Evolutionary conservation across 2,329 filamentous ascomycete species (phyloP).

Genomic region (Pestalotiopsis sp.): DNA sequence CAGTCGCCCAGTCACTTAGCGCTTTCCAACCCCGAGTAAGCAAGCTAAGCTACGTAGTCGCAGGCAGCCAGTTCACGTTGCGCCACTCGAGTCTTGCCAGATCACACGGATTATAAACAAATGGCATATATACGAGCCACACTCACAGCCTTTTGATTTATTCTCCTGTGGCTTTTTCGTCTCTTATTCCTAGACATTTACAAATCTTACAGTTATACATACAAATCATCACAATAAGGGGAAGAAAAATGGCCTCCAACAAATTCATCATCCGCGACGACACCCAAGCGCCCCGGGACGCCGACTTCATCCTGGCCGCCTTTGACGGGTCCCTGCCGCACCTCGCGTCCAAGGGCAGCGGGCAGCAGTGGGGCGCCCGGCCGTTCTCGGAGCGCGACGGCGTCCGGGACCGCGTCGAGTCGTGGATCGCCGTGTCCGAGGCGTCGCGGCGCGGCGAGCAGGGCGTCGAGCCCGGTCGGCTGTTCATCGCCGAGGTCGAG

Average conservation of each 20-base stretch:
- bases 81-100: too few relatives aligned
- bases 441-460: constrained; percentile 9
- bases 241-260: background rate
- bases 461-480: constrained; percentile 14
- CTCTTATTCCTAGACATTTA: background rate
- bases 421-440: background rate
- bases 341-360: constrained; percentile 21
- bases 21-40: too few relatives aligned
- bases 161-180: background rate
- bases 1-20: too few relatives aligned
- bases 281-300: constrained; percentile 8
- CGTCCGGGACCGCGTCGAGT: background rate
- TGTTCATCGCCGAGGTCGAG: constrained; percentile 21
- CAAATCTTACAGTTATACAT: too few relatives aligned
- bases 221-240: too few relatives aligned
- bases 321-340: constrained; percentile 20
- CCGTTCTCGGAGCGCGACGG: constrained; percentile 14
- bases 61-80: too few relatives aligned
- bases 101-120: too few relatives aligned
- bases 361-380: constrained; percentile 19
- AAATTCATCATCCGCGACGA: background rate
- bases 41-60: too few relatives aligned
- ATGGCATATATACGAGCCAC: too few relatives aligned
- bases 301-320: constrained; percentile 18
- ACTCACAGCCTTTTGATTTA: background rate